Evolutionary conservation across 1,284 basidiomycete genomes (phyloP), one percentile per base, ranked within the genome.

Genomic region (Boletus sp.): DNA sequence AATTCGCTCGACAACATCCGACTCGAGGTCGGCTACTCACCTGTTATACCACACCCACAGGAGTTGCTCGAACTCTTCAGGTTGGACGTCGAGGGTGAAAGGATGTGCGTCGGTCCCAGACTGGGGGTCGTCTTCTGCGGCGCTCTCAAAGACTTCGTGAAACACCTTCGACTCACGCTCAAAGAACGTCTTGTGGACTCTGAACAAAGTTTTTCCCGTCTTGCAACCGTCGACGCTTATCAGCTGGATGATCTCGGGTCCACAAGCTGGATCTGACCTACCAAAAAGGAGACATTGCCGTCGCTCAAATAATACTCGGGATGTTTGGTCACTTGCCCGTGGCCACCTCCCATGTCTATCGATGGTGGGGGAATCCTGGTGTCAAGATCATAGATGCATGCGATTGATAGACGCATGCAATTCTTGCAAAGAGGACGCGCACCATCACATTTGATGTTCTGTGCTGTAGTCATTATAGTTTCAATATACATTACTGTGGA

Each of bases 21-120:
- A 41, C 18, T 20, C 12, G 22, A 16, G 37, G 22, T 18, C 13
- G 22, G 18, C 3, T 11, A 31, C 66, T 43, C 43, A 88, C 85
- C 80, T 80, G 51, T 87, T 84, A 48, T 89, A 89, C 70, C 88
- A 89, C 0, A 89, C 82, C 85, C 86, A 88, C 1, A 88, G 63
- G 22, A 89, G 81, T 4, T 76, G 75, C 0, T 78, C 77, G 56
- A 89, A 88, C 4, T 86, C 82, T 0, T 74, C 68, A 0, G 77
- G 68, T 0, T 68, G 71, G 13, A 82, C 74, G 7, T 82, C 77
- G n/a, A 89, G 73, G 4, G 79, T 73, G 49, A 84, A 80, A 0
- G 86, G 81, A 29, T 70, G 77, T 0, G 7, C 53, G 0, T 70
- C 66, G 0, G 77, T 58, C 74, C 75, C 24, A 77, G 83, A 59